Base-by-base conservation (phyloP, 257 asterid species). In the Primulina tabacum region DNA sequence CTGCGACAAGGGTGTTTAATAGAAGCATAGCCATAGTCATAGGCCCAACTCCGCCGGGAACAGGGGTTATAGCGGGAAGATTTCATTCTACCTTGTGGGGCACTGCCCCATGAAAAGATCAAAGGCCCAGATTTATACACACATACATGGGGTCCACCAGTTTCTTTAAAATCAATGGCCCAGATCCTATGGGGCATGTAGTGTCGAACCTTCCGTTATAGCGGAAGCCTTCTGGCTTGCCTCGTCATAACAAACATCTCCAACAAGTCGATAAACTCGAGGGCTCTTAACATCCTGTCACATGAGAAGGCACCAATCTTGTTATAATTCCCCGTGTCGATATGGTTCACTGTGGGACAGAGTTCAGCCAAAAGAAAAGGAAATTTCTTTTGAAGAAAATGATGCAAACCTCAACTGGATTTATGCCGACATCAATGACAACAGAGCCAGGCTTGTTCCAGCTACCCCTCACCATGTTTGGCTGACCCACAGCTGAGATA, bases 11-110 rank as follows among this genome's bases (percentile, higher is more conserved):
- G 16, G 99, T 93, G 76, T 93, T 93, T 1, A 90, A 82, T n/a
- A 93, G 88, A 73, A 93, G 95, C 99, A 93, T 93, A 20, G 97
- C 97, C 50, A 93, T 90, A 56, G 99, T 93, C 99, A 93, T 89
- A 3, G 99, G 99, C 67, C 99, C 99, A 56, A 93, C 99, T 16
- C 97, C 99, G 14, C 96, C 96, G 4, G 99, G 97, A 69, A 90
- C 99, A 30, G 99, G 99, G 29, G 96, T 90, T 58, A 93, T 83
- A n/a, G n/a, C n/a, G n/a, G n/a, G n/a, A n/a, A n/a, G n/a, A n/a
- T n/a, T n/a, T n/a, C n/a, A n/a, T n/a, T n/a, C n/a, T n/a, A n/a
- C n/a, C n/a, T n/a, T n/a, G n/a, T n/a, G n/a, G n/a, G n/a, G n/a
- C n/a, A n/a, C n/a, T n/a, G n/a, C n/a, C n/a, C n/a, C n/a, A n/a